Percentiles rank a stretch among this genome's conserved stretches.
Evolutionary conservation across 768 basidiomycete species (phyloP).

Genomic region (Boletus edulis): DNA sequence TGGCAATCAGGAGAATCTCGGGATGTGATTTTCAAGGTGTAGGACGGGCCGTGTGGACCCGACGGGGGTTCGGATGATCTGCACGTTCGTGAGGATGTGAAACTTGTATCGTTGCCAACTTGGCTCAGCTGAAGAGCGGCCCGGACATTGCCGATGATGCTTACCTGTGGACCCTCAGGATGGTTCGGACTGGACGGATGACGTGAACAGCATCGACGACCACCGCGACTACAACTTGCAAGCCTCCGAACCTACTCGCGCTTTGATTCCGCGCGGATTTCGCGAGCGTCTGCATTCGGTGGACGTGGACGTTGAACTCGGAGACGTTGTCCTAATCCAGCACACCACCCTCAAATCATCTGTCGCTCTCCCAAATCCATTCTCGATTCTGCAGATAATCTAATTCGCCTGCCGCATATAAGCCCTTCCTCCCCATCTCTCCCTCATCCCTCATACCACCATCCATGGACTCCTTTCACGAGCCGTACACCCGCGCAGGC

Average conservation of each 20-base stretch:
- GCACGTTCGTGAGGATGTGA: slow-evolving; percentile 16
- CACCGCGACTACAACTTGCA: background rate
- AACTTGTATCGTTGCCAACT: no score
- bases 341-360: slow-evolving; percentile 23
- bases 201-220: slow-evolving; percentile 3
- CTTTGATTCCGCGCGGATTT: background rate
- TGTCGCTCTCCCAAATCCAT: slow-evolving; percentile 17
- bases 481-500: slow-evolving; percentile 63
- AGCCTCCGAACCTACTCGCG: no score
- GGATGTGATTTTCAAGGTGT: background rate
- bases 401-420: slow-evolving; percentile 19
- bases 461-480: slow-evolving; percentile 69
- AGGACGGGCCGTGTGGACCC: slow-evolving; percentile 10
- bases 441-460: background rate
- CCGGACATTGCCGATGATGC: slow-evolving; percentile 19
- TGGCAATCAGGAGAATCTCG: slow-evolving; percentile 16
- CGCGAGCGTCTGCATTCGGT: background rate
- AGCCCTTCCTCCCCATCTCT: slow-evolving; percentile 2
- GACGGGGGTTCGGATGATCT: slow-evolving; percentile 1
- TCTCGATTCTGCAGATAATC: slow-evolving; percentile 29
- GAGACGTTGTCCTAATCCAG: slow-evolving; percentile 25
- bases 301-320: background rate
- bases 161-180: background rate
- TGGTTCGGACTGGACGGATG: background rate
- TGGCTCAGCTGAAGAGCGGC: slow-evolving; percentile 11